A percentile compares a stretch with the other conserved stretches of the same genome.
Evolutionary conservation across 139 green algal species (phyloP).

Genomic region (Yamagishiella unicocca): DNA sequence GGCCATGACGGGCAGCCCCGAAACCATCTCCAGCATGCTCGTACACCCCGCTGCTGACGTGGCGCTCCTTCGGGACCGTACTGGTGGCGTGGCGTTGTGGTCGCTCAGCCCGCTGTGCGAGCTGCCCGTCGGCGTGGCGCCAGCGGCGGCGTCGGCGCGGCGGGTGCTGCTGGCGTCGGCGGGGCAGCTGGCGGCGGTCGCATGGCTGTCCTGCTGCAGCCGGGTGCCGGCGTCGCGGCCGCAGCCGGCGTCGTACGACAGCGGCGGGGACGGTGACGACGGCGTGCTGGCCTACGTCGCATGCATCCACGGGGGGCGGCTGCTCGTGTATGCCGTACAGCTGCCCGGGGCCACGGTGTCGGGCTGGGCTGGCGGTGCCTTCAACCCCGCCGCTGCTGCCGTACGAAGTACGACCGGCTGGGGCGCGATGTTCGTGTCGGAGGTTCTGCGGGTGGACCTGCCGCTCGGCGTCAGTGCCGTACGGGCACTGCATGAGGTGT

Average conservation of each 20-base stretch:
- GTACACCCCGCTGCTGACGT: slow-evolving; percentile 29
- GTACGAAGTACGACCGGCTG: not conserved
- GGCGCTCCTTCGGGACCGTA: slow-evolving; percentile 37
- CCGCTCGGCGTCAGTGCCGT: slow-evolving; percentile 14
- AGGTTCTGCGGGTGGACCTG: slow-evolving; percentile 34
- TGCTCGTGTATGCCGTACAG: slow-evolving; percentile 34
- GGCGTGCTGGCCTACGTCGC: slow-evolving; percentile 23
- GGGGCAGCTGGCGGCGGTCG: slow-evolving; percentile 40
- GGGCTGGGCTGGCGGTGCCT: not conserved
- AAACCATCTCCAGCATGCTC: slow-evolving; percentile 27
- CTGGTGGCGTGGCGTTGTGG: slow-evolving; percentile 53
- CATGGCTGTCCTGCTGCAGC: slow-evolving; percentile 9
- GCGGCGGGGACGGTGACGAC: not conserved
- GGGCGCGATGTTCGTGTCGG: slow-evolving; percentile 9
- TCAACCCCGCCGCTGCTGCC: not conserved
- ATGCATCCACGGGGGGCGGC: slow-evolving; percentile 10
- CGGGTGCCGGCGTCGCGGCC: not conserved
- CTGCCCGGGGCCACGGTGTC: slow-evolving; percentile 1
- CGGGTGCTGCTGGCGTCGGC: slow-evolving; percentile 26
- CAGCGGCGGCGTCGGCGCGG: not conserved
- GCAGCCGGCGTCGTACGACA: not conserved
- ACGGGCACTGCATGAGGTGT: slow-evolving; percentile 16
- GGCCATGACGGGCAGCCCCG: slow-evolving; percentile 35
- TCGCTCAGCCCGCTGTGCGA: slow-evolving; percentile 38
- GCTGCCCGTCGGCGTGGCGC: slow-evolving; percentile 30